phyloP scores from a whole-genome alignment of 768 basidiomycete species.

The Lactarius trivialis region DNA sequence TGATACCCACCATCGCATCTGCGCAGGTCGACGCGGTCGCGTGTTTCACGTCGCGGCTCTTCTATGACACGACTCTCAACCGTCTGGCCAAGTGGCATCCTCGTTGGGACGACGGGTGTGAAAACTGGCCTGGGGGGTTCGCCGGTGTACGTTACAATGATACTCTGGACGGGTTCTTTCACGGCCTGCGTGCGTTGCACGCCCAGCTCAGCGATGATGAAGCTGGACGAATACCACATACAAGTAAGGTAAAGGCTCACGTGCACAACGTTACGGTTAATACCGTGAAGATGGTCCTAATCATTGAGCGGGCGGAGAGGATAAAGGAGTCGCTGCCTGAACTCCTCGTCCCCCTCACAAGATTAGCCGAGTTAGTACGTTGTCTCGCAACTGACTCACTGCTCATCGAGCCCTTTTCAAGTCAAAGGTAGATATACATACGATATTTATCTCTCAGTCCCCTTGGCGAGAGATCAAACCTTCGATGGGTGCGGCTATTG shows the following conservation, averaged over 20 bases:
- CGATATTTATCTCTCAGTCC: constrained; percentile 57
- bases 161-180: constrained; percentile 61
- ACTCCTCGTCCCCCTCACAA: constrained; percentile 60
- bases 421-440: constrained; percentile 53
- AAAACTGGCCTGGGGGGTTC: constrained; percentile 45
- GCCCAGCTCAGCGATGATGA: constrained; percentile 12
- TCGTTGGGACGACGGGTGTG: constrained; percentile 54
- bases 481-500: constrained; percentile 58
- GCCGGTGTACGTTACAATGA: constrained; percentile 50
- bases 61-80: constrained; percentile 65
- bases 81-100: constrained; percentile 49
- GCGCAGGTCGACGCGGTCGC: constrained; percentile 50
- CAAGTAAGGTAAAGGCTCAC: constrained; percentile 22
- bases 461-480: constrained; percentile 73
- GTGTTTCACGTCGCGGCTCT: constrained; percentile 53
- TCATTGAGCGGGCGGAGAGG: constrained; percentile 63
- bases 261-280: constrained; percentile 33
- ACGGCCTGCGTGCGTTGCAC: constrained; percentile 47
- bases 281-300: constrained; percentile 45
- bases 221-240: background rate
- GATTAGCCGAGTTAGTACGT: constrained; percentile 64
- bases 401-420: constrained; percentile 26
- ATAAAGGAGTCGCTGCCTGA: constrained; percentile 58
- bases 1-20: constrained; percentile 30
- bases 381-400: background rate